Percentiles rank a stretch among this genome's conserved stretches.
Conservation (phyloP, 1,284 basidiomycete species). For the Cryptococcus sp. region DNA sequence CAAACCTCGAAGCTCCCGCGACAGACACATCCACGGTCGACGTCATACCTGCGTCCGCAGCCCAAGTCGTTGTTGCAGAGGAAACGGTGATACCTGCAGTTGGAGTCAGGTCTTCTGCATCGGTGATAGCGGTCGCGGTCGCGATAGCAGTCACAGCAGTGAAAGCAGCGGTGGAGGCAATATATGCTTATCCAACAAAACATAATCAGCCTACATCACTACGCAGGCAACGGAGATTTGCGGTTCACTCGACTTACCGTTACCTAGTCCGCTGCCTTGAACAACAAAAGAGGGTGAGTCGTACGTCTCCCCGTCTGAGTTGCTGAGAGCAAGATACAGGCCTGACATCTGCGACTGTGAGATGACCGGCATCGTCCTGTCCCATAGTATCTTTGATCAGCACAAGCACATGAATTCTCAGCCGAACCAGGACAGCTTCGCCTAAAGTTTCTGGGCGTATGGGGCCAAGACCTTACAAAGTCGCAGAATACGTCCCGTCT, state of each 20-base stretch:
- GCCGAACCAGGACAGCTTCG: too few species aligned
- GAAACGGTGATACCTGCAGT: too few species aligned
- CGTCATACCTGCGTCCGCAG: too few species aligned
- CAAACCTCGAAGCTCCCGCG: too few species aligned
- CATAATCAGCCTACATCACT: neutral
- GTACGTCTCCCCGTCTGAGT: slow-evolving; percentile 8
- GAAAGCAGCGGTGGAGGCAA: slow-evolving; percentile 1
- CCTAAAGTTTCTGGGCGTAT: too few species aligned
- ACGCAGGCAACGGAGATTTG: neutral
- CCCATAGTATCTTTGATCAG: neutral
- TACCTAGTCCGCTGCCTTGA: slow-evolving; percentile 6
- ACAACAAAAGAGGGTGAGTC: slow-evolving; percentile 19
- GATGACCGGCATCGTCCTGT: slow-evolving; percentile 15
- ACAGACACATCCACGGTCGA: too few species aligned
- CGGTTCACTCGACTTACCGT: slow-evolving; percentile 2
- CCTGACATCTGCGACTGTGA: slow-evolving; percentile 9
- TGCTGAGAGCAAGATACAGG: slow-evolving; percentile 15
- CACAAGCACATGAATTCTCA: neutral
- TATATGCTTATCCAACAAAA: slow-evolving; percentile 1
- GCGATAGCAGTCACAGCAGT: too few species aligned
- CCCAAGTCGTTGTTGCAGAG: too few species aligned
- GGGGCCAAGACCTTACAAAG: slow-evolving; percentile 23
- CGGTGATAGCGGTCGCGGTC: too few species aligned
- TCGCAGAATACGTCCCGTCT: slow-evolving; percentile 20
- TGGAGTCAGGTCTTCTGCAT: too few species aligned